Evolutionary conservation across 2,329 filamentous ascomycete species (phyloP).

Genomic region (Monosporascus sp.): DNA sequence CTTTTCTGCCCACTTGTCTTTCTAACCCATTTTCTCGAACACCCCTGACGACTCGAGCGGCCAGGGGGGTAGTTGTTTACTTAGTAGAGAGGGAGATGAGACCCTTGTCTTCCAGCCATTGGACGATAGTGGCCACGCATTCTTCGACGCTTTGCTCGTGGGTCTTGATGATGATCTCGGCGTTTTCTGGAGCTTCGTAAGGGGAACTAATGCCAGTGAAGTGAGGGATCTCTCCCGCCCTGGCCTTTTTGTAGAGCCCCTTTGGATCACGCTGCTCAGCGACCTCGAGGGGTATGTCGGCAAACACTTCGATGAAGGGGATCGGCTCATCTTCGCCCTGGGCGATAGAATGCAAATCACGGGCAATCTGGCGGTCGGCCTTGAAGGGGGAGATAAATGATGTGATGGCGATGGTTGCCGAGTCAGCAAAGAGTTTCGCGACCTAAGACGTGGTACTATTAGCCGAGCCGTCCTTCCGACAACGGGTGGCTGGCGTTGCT

Average conservation of each 20-base stretch:
- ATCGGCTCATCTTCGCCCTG: slow-evolving; percentile 61
- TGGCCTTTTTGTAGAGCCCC: slow-evolving; percentile 95
- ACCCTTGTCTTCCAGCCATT: slow-evolving; percentile 69
- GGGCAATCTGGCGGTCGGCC: slow-evolving; percentile 76
- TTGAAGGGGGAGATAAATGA: slow-evolving; percentile 96
- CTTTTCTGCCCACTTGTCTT: no score
- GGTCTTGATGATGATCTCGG: slow-evolving; percentile 84
- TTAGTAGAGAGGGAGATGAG: slow-evolving; percentile 35
- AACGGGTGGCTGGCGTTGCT: no score
- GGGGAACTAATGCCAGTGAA: slow-evolving; percentile 95
- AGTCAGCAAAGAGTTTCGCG: slow-evolving; percentile 93
- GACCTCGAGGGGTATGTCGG: slow-evolving; percentile 86
- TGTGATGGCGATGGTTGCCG: slow-evolving; percentile 79
- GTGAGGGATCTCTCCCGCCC: slow-evolving; percentile 89
- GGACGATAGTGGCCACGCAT: slow-evolving; percentile 77
- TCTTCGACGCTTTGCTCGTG: slow-evolving; percentile 82
- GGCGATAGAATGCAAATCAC: slow-evolving; percentile 66
- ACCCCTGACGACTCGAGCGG: no score
- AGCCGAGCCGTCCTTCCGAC: no score
- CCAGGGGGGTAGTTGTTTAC: neutral
- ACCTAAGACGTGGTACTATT: slow-evolving; percentile 46
- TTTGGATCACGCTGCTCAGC: slow-evolving; percentile 96
- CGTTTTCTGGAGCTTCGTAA: slow-evolving; percentile 81
- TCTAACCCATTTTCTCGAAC: no score
- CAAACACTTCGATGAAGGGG: slow-evolving; percentile 88